These are phyloP conservation scores for Eutrema salsugineum DNA, from an alignment of 441 rosid genomes.

Conservation along the genomic window DNA sequence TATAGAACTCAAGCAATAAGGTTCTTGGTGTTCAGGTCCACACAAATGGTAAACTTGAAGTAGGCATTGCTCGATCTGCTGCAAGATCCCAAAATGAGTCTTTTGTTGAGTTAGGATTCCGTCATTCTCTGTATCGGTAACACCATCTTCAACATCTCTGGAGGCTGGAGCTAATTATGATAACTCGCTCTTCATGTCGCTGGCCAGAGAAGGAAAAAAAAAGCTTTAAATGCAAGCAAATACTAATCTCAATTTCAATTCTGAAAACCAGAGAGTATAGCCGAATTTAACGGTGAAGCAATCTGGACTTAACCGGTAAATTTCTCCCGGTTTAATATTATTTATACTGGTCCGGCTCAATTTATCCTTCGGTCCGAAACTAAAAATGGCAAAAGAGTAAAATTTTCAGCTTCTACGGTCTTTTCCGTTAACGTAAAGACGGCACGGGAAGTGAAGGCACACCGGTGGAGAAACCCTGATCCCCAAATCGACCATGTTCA, in stretches of 20 bases:
- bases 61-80: not conserved
- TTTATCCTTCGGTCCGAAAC: not conserved
- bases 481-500: constrained; percentile 23
- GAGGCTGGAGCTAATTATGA: too few species aligned
- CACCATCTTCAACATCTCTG: too few species aligned
- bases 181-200: not conserved
- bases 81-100: constrained; percentile 1
- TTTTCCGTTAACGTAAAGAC: not conserved
- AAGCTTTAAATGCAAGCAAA: not conserved
- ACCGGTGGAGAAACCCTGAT: constrained; percentile 22
- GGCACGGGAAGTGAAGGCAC: not conserved
- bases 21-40: constrained; percentile 1
- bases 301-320: not conserved
- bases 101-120: constrained; percentile 1
- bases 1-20: not conserved
- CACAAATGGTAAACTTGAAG: not conserved
- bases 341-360: not conserved
- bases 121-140: too few species aligned
- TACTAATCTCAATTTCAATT: not conserved
- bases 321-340: not conserved
- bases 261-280: not conserved
- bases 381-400: not conserved
- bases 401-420: not conserved
- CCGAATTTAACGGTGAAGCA: not conserved
- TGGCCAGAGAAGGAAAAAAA: not conserved